Conservation (phyloP, 2,329 filamentous ascomycete species). For the Dactylellina sp. region DNA sequence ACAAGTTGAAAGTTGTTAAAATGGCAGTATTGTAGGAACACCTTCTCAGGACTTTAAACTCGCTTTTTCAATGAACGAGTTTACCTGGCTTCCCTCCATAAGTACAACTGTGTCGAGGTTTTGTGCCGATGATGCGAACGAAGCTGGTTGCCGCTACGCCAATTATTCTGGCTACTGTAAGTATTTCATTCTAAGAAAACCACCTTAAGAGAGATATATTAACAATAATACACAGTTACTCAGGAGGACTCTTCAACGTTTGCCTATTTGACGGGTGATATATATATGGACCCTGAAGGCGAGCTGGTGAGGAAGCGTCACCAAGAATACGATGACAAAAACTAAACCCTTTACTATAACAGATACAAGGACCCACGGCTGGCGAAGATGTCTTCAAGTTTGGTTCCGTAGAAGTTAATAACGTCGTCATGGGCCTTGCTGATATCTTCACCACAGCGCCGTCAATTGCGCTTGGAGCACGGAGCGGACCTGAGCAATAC, state of each 20-base stretch:
- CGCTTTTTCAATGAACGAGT: constrained; percentile 21
- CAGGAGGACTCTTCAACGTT: constrained; percentile 15
- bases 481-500: neutral
- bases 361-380: constrained; percentile 4
- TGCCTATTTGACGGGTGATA: neutral
- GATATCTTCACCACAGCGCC: constrained; percentile 11
- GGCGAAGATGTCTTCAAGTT: constrained; percentile 20
- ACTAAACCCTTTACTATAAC: neutral
- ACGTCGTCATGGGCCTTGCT: constrained; percentile 11
- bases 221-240: neutral
- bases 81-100: constrained; percentile 11
- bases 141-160: constrained; percentile 13
- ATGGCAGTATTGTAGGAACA: neutral
- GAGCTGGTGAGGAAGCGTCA: constrained; percentile 7
- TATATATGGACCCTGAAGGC: constrained; percentile 27
- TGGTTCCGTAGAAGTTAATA: neutral
- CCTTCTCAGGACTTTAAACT: constrained; percentile 14
- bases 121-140: constrained; percentile 23
- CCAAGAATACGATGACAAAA: too few relatives aligned
- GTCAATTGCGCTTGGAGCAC: constrained; percentile 11
- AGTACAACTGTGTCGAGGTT: constrained; percentile 11
- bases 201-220: neutral
- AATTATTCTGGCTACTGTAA: constrained; percentile 20
- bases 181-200: neutral
- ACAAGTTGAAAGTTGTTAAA: constrained; percentile 3